Evolutionary conservation across 768 basidiomycete genomes (phyloP).

Genomic region (Suillus subalutaceus): DNA sequence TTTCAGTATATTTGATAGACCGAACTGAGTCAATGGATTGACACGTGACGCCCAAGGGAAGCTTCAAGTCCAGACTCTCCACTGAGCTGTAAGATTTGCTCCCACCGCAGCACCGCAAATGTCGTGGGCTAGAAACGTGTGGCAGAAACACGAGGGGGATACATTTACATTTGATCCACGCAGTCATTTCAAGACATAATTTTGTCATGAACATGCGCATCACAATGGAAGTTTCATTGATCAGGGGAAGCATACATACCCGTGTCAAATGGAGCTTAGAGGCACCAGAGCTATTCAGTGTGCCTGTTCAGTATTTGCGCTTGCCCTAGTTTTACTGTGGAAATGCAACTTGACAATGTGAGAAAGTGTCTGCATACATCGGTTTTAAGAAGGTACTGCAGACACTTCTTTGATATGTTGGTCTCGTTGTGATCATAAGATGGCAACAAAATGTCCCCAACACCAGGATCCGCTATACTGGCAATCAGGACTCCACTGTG

Average conservation of each 20-base stretch:
- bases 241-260: constrained; percentile 25
- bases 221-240: constrained; percentile 36
- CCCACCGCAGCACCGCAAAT: background rate
- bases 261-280: constrained; percentile 15
- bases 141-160: constrained; percentile 7
- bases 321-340: background rate
- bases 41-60: background rate
- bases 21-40: background rate
- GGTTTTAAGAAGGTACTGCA: background rate
- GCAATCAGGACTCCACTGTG: constrained; percentile 6
- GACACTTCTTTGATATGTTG: constrained; percentile 3
- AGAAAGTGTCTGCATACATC: background rate
- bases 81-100: background rate
- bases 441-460: background rate
- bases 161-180: constrained; percentile 9
- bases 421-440: background rate
- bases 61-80: constrained; percentile 5
- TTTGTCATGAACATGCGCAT: constrained; percentile 35
- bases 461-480: constrained; percentile 4
- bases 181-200: background rate
- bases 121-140: background rate
- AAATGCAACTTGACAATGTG: background rate
- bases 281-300: background rate
- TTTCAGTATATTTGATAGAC: background rate
- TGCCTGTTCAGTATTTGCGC: constrained; percentile 4